A percentile compares a stretch with the other conserved stretches of the same genome.
These are phyloP conservation scores for Hymenoscyphus linearis DNA, from an alignment of 2,329 filamentous ascomycete species.

Conservation along the genomic window DNA sequence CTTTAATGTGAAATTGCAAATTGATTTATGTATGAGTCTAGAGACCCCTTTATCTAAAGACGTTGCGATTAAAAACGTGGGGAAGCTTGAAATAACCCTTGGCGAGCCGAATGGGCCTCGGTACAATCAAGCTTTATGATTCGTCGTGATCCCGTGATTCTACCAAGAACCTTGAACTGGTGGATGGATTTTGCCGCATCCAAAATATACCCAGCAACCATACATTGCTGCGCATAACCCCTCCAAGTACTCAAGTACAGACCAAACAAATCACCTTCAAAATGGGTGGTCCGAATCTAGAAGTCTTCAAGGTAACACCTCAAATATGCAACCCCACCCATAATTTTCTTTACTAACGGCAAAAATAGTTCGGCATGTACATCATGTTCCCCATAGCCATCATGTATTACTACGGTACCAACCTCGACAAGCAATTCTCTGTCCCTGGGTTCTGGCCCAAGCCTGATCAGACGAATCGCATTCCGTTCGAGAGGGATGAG, in stretches of 20 bases:
- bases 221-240: too few species aligned
- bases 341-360: constrained; percentile 10
- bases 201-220: too few species aligned
- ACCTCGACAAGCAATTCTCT: constrained; percentile 86
- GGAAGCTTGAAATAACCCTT: neutral
- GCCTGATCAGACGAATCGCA: constrained; percentile 66
- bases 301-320: constrained; percentile 81
- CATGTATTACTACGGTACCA: constrained; percentile 99
- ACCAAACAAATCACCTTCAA: constrained; percentile 14
- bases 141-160: too few species aligned
- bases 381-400: constrained; percentile 97
- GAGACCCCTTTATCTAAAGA: too few species aligned
- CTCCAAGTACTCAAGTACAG: too few species aligned
- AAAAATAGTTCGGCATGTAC: constrained; percentile 85
- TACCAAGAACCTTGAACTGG: too few species aligned
- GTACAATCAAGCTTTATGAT: neutral
- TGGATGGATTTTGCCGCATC: too few species aligned
- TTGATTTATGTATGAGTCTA: too few species aligned
- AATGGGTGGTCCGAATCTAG: constrained; percentile 83
- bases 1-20: neutral
- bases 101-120: neutral
- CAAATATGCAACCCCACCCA: constrained; percentile 2
- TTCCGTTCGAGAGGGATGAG: constrained; percentile 74
- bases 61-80: neutral
- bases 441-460: constrained; percentile 94